Evolutionary conservation across 2,329 filamentous ascomycete species (phyloP).

Genomic region (Neopestalotiopsis rosae): DNA sequence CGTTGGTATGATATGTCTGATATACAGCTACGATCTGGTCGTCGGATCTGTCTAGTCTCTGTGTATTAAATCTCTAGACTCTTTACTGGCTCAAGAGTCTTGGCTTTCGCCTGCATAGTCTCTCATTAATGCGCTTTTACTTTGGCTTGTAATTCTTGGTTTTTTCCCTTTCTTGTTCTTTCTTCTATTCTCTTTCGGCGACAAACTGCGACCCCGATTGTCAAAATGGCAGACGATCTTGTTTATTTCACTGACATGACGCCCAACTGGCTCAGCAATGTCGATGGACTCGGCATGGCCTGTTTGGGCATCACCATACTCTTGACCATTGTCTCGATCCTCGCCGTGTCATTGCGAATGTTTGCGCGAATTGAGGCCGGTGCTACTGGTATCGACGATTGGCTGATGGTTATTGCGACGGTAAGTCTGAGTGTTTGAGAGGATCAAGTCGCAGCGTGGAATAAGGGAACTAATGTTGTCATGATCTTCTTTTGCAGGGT

Average conservation of each 20-base stretch:
- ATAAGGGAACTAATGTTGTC: neutral
- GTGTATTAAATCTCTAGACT: too few species aligned
- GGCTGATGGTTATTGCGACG: neutral
- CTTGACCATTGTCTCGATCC: neutral
- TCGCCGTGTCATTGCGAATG: neutral
- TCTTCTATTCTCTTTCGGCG: neutral
- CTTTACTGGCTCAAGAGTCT: neutral
- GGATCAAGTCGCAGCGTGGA: neutral
- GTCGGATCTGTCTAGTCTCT: too few species aligned
- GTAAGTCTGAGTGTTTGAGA: neutral
- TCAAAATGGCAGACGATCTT: neutral
- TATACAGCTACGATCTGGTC: too few species aligned
- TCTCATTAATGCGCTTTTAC: neutral
- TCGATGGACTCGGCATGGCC: constrained; percentile 2
- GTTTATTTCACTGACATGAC: constrained; percentile 2
- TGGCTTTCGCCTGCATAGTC: neutral
- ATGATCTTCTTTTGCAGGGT: neutral
- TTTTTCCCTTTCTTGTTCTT: neutral
- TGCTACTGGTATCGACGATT: neutral
- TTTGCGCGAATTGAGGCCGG: neutral
- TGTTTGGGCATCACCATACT: neutral
- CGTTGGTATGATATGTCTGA: too few species aligned
- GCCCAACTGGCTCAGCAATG: neutral
- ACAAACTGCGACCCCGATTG: neutral
- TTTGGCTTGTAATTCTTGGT: neutral